These are phyloP conservation scores for Fragaria ananassa DNA, from an alignment of 306 rosid genomes.

Conservation along the genomic window DNA sequence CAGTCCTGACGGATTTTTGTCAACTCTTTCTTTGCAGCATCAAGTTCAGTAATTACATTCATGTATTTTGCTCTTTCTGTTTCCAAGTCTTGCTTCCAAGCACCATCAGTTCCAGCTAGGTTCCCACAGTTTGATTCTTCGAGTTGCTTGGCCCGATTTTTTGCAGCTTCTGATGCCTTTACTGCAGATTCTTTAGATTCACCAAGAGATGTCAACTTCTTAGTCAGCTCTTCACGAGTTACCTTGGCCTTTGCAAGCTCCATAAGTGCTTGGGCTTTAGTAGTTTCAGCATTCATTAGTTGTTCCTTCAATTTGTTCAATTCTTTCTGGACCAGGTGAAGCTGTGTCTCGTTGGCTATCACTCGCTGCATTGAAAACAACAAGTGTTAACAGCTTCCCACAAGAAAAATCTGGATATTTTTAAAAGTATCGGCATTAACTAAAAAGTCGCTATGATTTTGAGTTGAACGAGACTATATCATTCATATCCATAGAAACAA, in stretches of 20 bases:
- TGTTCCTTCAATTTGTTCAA: constrained; percentile 81
- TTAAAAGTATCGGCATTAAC: background rate
- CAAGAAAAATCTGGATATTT: background rate
- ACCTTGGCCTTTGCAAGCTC: constrained; percentile 76
- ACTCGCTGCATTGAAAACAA: constrained; percentile 60
- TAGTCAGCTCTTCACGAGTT: constrained; percentile 57
- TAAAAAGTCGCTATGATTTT: background rate
- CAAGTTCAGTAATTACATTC: constrained; percentile 64
- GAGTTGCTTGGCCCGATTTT: constrained; percentile 55
- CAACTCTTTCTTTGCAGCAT: constrained; percentile 77
- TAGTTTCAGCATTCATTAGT: constrained; percentile 76
- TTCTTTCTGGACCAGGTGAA: constrained; percentile 74
- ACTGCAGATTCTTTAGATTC: constrained; percentile 68
- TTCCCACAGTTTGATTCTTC: constrained; percentile 48
- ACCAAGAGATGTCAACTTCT: constrained; percentile 50
- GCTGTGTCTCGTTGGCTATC: constrained; percentile 79
- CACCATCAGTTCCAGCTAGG: constrained; percentile 38
- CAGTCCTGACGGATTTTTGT: constrained; percentile 67
- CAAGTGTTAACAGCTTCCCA: constrained; percentile 11
- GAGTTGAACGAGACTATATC: background rate
- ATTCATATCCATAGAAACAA: background rate
- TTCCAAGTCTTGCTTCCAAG: constrained; percentile 79
- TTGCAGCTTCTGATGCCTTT: constrained; percentile 64
- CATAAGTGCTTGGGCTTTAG: constrained; percentile 69
- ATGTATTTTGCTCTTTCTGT: constrained; percentile 53